These are phyloP conservation scores for Allium sativum DNA, from an alignment of 106 monocot genomes.

Conservation along the genomic window DNA sequence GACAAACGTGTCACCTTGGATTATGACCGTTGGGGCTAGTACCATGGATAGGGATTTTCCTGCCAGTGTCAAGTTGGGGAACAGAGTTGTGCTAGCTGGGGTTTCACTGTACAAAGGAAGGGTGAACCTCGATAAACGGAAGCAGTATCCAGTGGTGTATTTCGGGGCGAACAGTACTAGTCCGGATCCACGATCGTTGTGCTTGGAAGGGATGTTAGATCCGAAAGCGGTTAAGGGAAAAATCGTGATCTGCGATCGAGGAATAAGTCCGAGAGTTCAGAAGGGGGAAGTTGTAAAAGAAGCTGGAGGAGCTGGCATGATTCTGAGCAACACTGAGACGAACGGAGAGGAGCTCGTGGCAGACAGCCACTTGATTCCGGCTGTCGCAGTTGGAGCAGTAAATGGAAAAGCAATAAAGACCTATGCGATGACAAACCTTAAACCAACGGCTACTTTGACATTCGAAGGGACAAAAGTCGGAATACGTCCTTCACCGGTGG, in stretches of 20 bases:
- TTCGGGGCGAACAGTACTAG: conserved; percentile 34
- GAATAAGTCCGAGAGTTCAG: conserved; percentile 70
- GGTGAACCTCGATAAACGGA: conserved; percentile 17
- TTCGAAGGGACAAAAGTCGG: conserved; percentile 76
- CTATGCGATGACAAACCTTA: conserved; percentile 14
- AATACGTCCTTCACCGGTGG: conserved; percentile 71
- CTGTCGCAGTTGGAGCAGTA: conserved; percentile 43
- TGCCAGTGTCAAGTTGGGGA: conserved; percentile 40
- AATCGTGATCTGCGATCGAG: conserved; percentile 83
- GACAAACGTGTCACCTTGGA: conserved; percentile 84
- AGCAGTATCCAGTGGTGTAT: conserved; percentile 62
- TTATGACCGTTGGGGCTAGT: conserved; percentile 69
- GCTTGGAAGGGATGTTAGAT: conserved; percentile 64
- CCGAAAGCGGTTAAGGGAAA: conserved; percentile 52
- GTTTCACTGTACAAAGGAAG: conserved; percentile 73
- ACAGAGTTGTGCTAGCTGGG: conserved; percentile 37
- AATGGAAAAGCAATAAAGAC: conserved; percentile 46
- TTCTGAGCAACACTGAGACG: conserved; percentile 56
- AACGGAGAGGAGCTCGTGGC: conserved; percentile 85
- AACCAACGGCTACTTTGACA: conserved; percentile 40
- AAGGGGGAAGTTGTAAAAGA: conserved; percentile 83
- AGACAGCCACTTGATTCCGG: conserved; percentile 76
- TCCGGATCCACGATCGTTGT: conserved; percentile 56
- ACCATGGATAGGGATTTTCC: conserved; percentile 88
- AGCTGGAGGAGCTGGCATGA: conserved; percentile 80